Percentiles rank a stretch among this genome's conserved stretches.
Conservation (phyloP, 2,329 filamentous ascomycete genomes). For the Trichoderma asperellum region DNA sequence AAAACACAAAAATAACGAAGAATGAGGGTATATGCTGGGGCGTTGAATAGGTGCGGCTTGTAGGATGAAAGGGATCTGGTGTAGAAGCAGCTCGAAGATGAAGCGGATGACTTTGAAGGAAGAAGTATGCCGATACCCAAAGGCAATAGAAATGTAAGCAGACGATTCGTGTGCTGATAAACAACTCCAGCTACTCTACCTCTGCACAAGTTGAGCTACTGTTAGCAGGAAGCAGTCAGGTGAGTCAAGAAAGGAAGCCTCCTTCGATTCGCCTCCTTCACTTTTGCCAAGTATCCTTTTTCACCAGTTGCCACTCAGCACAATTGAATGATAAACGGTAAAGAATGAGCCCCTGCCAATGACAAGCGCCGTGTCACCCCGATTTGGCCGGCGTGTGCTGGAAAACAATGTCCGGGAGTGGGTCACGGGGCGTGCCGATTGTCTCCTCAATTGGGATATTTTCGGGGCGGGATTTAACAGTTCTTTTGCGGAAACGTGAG, state of each 20-base stretch:
- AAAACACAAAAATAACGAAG: background rate
- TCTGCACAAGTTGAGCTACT: background rate
- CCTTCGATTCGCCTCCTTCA: background rate
- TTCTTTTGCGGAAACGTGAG: background rate
- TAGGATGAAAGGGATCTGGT: background rate
- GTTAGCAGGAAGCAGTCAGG: background rate
- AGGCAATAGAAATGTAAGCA: background rate
- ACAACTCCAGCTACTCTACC: background rate
- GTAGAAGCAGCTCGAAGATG: background rate
- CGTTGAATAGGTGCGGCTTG: conserved; percentile 1
- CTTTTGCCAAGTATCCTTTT: background rate
- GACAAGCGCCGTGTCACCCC: background rate
- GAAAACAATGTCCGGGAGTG: background rate
- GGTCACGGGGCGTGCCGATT: conserved; percentile 10
- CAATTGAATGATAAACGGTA: background rate
- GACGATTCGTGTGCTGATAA: background rate
- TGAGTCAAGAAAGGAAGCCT: too few species aligned
- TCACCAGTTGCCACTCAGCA: conserved; percentile 1
- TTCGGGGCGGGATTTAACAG: background rate
- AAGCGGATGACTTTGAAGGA: background rate
- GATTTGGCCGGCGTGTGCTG: background rate
- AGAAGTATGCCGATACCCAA: background rate
- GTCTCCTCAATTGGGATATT: background rate
- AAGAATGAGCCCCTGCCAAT: background rate
- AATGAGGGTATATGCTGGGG: background rate